Base-by-base conservation (phyloP, 441 rosid species). In the Erysimum cheiri region DNA sequence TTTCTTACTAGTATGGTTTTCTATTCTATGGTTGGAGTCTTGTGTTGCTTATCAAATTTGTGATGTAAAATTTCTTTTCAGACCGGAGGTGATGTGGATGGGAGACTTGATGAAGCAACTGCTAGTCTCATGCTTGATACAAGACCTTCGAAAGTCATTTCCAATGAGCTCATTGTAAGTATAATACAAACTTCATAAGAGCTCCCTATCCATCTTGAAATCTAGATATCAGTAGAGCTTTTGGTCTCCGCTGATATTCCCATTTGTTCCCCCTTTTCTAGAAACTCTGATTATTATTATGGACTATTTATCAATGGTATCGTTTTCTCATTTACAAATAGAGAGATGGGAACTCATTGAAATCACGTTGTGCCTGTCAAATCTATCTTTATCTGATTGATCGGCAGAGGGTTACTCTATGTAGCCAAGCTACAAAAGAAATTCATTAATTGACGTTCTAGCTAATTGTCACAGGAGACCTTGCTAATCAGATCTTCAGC, bases 121-220 rank as follows among this genome's bases (percentile, higher is more conserved):
- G 97, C 97, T 69, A 82, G 88, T 84, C 85, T 89, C 82, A 86
- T 92, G 75, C 88, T 92, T 66, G 99, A 95, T 85, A 83, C 88
- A 49, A 85, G 85, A 80, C 98, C 99, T 65, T 95, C 99, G 7
- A 95, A 90, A 92, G 99, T 95, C 77, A 85, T 90, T 68, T 87
- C 98, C 3, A 86, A 77, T 79, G 99, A 95, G 82, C 82, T 90
- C 70, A 90, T 96, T 58, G 99, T 95, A 88, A 88, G 99, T 82
- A 74, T 66, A 64, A 12, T 26, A 26, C 55, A 22, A 75, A 63
- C 61, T 58, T 64, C 70, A n/a, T 46, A 7, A 62, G 70, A 44
- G 44, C 59, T 54, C 37, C 14, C n/a, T 67, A 24, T 9, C 35
- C 33, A 17, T 74, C 47, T 39, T 37, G 14, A 32, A 12, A 69